Evolutionary conservation across 768 basidiomycete species (phyloP).

Genomic region (Xerocomus spinulosus): DNA sequence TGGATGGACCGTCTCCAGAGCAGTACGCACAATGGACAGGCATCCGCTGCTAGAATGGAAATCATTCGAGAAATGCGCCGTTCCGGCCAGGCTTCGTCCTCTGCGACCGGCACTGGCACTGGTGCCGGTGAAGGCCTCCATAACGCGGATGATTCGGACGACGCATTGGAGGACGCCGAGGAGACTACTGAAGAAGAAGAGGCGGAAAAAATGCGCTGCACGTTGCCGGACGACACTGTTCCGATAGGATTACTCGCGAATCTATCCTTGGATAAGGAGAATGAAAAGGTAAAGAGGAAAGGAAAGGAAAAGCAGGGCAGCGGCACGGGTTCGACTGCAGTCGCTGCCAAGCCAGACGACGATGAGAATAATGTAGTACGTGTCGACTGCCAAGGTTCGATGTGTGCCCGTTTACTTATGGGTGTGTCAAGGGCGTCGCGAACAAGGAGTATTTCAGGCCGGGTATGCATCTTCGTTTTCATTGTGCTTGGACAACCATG

Average conservation of each 20-base stretch:
- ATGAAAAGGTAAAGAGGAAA: conserved; percentile 39
- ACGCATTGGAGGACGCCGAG: conserved; percentile 29
- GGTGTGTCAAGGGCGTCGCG: conserved; percentile 59
- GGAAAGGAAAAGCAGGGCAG: conserved; percentile 28
- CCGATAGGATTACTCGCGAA: conserved; percentile 75
- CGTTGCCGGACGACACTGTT: conserved; percentile 65
- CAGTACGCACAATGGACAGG: conserved; percentile 48
- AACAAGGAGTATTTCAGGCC: conserved; percentile 79
- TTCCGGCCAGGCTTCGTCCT: conserved; percentile 12
- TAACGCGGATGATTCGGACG: conserved; percentile 36
- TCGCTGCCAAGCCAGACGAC: conserved; percentile 33
- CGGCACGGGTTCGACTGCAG: conserved; percentile 6
- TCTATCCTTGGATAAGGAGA: conserved; percentile 56
- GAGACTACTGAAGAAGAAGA: conserved; percentile 36
- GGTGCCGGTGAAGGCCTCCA: not conserved
- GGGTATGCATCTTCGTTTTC: conserved; percentile 39
- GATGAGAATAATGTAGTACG: conserved; percentile 64
- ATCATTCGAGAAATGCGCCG: conserved; percentile 32
- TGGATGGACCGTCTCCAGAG: conserved; percentile 72
- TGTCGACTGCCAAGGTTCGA: not conserved
- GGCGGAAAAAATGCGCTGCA: conserved; percentile 43
- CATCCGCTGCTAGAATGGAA: conserved; percentile 26
- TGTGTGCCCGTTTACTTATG: conserved; percentile 9
- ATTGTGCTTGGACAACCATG: not conserved
- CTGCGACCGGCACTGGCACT: not conserved